A percentile compares a stretch with the other conserved stretches of the same genome.
Evolutionary conservation across 2,329 filamentous ascomycete genomes (phyloP).

Genomic region (Xylariaceae sp.): DNA sequence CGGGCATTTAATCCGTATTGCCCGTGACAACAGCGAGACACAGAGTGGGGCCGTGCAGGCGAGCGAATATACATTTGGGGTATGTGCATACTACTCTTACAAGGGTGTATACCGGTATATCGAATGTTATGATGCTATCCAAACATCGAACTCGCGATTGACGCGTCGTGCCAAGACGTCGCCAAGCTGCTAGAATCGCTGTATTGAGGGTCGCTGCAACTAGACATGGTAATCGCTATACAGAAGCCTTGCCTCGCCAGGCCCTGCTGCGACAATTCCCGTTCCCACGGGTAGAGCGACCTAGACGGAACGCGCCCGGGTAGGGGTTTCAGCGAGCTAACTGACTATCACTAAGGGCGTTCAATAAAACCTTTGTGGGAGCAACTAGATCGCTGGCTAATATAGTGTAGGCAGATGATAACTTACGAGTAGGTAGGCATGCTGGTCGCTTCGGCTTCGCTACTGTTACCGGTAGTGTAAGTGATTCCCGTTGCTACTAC

Average conservation of each 20-base stretch:
- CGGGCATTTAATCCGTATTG: background rate
- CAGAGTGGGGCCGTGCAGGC: background rate
- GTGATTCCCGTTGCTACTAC: background rate
- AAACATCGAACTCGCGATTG: no score
- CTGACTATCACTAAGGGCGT: background rate
- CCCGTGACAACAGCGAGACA: background rate
- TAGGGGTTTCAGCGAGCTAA: background rate
- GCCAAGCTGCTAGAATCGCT: background rate
- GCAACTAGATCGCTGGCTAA: background rate
- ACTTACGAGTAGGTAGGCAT: background rate
- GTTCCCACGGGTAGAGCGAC: background rate
- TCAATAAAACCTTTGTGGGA: background rate
- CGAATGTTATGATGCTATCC: no score
- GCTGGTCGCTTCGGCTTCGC: background rate
- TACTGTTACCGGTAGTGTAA: background rate
- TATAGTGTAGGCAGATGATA: background rate
- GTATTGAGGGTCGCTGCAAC: background rate
- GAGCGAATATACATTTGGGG: no score
- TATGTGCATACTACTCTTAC: no score
- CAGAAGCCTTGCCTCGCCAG: background rate
- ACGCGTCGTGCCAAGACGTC: background rate
- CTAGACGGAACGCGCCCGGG: background rate
- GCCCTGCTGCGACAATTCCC: background rate
- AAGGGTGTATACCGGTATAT: no score
- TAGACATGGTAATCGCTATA: background rate